Evolutionary conservation across 495 filamentous ascomycete species (phyloP), one percentile per base, ranked within the genome.

Genomic region (Diplogelasinospora grovesii): DNA sequence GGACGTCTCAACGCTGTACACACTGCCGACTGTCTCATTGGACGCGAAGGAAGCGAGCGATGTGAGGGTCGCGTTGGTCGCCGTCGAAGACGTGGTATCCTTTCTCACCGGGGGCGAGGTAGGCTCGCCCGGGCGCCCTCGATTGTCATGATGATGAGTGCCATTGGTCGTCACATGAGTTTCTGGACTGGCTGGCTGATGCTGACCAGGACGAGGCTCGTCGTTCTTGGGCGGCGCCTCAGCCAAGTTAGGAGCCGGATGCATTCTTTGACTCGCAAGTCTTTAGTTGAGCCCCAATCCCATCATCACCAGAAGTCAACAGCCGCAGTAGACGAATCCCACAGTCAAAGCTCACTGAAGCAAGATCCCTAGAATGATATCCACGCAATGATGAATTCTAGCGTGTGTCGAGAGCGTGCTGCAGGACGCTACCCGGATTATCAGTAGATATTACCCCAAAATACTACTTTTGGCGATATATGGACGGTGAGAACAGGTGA

Each of bases 11-110:
- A 61, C 56, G 50, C 61, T 68, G 44, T 68, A 70, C 22, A 57
- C 54, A 22, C 64, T 69, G 37, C 59, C 50, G 22, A 56, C 55
- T 23, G 68, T 65, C 30, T 66, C 66, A 44, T 47, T 54, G 22
- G 66, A 65, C 27, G 55, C 41, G 23, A 61, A 52, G 23, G 63
- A 59, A 8, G 62, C 54, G 14, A 55, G 50, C 18, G 60, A 63
- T 19, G 54, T 52, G 39, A 47, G 53, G 42, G 66, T 65, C 25
- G 60, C 58, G 22, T 48, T 54, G 20, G 68, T 70, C 39, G 68
- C 68, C 23, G 56, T 69, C 21, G 67, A 71, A 31, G 68, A 73
- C 34, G 41, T 53, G 13, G 69, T 73, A 37, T 71, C 63, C 49
- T 73, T 68, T 52, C 69, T 66, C 44, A 54, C 43, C 16, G 65